phyloP scores from a whole-genome alignment of 148 eudicot genomes.

The Camellia lanceoleosa region DNA sequence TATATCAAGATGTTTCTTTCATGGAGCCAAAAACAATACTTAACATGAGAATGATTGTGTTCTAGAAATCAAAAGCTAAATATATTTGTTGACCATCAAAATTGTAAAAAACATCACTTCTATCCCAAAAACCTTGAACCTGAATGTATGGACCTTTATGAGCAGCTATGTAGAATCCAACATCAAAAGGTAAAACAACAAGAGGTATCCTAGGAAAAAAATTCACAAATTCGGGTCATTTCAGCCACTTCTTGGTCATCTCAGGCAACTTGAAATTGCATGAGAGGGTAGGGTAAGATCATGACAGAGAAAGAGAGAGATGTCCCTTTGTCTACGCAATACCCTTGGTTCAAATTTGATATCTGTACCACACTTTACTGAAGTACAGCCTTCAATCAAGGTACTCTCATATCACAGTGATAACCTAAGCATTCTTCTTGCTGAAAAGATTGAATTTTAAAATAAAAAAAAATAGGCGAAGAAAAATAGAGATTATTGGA shows the following conservation, averaged over 20 bases:
- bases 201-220: too few relatives aligned
- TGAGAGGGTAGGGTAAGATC: neutral
- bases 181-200: too few relatives aligned
- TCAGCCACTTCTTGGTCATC: neutral
- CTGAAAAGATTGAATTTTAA: neutral
- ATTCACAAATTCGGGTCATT: neutral
- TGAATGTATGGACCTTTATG: neutral
- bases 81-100: neutral
- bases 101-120: neutral
- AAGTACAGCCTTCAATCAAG: neutral
- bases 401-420: neutral
- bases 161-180: neutral
- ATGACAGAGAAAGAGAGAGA: neutral
- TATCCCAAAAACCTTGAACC: neutral
- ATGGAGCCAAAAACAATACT: neutral
- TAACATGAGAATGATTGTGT: neutral
- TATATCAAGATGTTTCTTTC: neutral
- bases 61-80: neutral
- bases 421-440: neutral
- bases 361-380: neutral
- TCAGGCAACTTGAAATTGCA: neutral
- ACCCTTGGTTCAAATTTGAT: neutral
- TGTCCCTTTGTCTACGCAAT: neutral
- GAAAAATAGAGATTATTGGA: neutral
- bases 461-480: neutral